Evolutionary conservation across 2,329 filamentous ascomycete species (phyloP).

Genomic region (Colletotrichum sp.): DNA sequence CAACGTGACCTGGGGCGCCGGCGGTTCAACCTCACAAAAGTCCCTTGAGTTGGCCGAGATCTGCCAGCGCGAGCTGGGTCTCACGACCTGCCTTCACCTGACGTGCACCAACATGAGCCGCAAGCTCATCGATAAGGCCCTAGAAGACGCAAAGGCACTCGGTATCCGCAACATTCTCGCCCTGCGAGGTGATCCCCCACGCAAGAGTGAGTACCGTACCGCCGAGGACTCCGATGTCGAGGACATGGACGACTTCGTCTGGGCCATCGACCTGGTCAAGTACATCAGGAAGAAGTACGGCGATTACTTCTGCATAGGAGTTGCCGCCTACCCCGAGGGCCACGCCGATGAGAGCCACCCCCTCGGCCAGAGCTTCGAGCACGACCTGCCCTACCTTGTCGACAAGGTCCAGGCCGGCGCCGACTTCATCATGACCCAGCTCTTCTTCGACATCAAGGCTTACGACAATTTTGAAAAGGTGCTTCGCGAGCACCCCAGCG

Average conservation of each 20-base stretch:
- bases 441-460: constrained; percentile 90
- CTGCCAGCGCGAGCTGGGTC: constrained; percentile 87
- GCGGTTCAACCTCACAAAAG: constrained; percentile 88
- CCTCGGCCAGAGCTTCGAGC: constrained; percentile 68
- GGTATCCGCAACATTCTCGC: constrained; percentile 95
- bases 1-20: constrained; percentile 97
- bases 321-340: constrained; percentile 94
- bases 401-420: constrained; percentile 92
- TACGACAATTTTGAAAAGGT: constrained; percentile 81
- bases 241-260: constrained; percentile 80
- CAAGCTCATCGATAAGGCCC: constrained; percentile 81
- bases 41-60: constrained; percentile 94
- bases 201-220: constrained; percentile 85
- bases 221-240: constrained; percentile 63
- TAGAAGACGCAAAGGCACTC: constrained; percentile 88
- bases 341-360: constrained; percentile 92
- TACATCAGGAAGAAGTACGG: constrained; percentile 88
- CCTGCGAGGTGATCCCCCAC: constrained; percentile 86
- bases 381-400: constrained; percentile 86
- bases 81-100: constrained; percentile 94
- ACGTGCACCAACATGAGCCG: constrained; percentile 98
- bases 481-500: constrained; percentile 81
- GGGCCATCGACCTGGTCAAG: constrained; percentile 85
- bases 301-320: constrained; percentile 95
- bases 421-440: constrained; percentile 98